Evolutionary conservation across 805 yeast species (phyloP), one percentile per base, ranked within the genome.

Genomic region (Sugiyamaella mastotermitis): DNA sequence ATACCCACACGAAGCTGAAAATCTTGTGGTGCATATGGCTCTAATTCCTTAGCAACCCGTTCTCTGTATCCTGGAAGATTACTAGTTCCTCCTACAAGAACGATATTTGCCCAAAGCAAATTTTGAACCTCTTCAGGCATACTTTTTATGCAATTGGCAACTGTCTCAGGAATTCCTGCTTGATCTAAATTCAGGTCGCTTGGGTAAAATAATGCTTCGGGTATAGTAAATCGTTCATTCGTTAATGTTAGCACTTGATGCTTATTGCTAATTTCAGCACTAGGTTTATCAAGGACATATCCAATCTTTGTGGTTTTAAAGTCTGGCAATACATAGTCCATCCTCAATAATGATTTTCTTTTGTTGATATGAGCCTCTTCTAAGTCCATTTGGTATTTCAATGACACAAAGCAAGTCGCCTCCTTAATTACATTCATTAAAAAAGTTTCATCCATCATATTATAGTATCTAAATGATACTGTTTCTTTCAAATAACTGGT

Each of bases 121-220:
- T 95, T 94, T 35, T 52, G 59, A 2, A 80, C 56, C 3, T 81
- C 70, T 45, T 78, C 86, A 0, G 97, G 96, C 23, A 83, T 70
- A 11, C 78, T 64, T 52, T 72, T 67, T 4, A 92, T 66, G 20
- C 83, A 66, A 43, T 84, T 86, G 30, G 80, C 73, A 2, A 85
- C 73, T 0, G 82, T 68, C 42, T 77, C 82, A 0, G 81, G 72
- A 15, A 94, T 60, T 10, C 96, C 97, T 0, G 90, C 78, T 49
- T 87, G 80, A 40, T 79, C 73, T 22, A 90, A 65, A 10, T 84
- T 86, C 1, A 83, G 70, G 39, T 84, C 78, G 43, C 78, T 83
- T 0, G 99, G 98, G 49, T 81, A 87, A 58, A 85, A 88, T 24
- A 83, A 65, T 1, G 84, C 67, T 55, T 92, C 99, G 0, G 97